Conservation (phyloP, 1,284 basidiomycete genomes). For the Ustilago sp. region DNA sequence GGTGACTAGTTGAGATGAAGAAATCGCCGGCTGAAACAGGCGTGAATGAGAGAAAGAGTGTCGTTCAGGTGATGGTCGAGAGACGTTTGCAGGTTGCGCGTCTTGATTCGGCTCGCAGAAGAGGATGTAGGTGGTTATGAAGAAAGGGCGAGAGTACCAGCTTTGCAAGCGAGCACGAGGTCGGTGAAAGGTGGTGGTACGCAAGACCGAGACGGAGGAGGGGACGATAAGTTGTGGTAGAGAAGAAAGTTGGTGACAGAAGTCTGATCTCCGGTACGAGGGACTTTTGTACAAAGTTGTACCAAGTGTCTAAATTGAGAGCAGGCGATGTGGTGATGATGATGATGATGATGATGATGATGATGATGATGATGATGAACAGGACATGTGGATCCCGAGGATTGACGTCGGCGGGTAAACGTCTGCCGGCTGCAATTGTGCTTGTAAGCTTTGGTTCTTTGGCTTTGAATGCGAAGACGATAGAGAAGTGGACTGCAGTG, state of each 20-base stretch:
- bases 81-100: not conserved
- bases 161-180: conserved; percentile 9
- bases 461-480: not conserved
- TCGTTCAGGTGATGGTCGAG: not conserved
- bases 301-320: conserved; percentile 12
- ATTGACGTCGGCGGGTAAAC: conserved; percentile 25
- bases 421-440: conserved; percentile 3
- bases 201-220: conserved; percentile 8
- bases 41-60: not conserved
- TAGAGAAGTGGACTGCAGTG: conserved; percentile 6
- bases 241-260: not conserved
- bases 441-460: conserved; percentile 23
- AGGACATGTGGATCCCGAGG: conserved; percentile 3
- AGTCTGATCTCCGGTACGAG: conserved; percentile 6
- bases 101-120: not conserved
- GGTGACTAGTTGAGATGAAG: not conserved
- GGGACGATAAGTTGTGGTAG: conserved; percentile 14
- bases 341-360: not conserved
- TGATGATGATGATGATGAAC: not conserved
- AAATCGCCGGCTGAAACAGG: not conserved
- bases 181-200: not conserved
- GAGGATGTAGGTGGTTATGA: conserved; percentile 23
- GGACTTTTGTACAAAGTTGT: conserved; percentile 37
- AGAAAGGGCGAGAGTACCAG: conserved; percentile 19
- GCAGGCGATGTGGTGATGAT: not conserved